Conservation (phyloP, 2,329 filamentous ascomycete genomes). For the Verruconis gallopava region DNA sequence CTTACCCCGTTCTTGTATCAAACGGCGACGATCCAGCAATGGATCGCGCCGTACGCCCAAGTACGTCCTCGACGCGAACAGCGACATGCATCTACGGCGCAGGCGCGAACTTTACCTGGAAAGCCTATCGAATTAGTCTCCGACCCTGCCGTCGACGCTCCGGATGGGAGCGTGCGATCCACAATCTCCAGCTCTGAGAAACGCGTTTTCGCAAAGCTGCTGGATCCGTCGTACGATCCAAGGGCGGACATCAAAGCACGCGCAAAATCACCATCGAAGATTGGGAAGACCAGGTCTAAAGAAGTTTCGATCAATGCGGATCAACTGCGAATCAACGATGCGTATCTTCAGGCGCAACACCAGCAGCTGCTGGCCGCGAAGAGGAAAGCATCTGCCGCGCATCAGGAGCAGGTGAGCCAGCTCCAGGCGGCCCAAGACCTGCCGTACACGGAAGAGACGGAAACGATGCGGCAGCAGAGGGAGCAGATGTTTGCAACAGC, state of each 20-base stretch:
- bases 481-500: neutral
- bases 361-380: neutral
- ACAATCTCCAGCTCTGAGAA: neutral
- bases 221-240: neutral
- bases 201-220: neutral
- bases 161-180: neutral
- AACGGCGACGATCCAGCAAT: conserved; percentile 6
- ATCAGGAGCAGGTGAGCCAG: neutral
- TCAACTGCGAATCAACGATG: neutral
- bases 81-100: neutral
- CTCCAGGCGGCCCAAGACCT: neutral
- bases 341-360: neutral
- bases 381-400: neutral
- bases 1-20: conserved; percentile 9
- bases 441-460: neutral
- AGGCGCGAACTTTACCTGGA: neutral
- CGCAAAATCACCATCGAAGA: neutral
- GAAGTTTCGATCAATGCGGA: neutral
- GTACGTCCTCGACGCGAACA: neutral
- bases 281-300: neutral
- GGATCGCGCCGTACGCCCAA: neutral
- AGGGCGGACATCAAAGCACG: neutral
- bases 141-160: too few species aligned
- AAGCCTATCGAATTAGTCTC: neutral
- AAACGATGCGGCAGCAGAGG: neutral